Base-by-base conservation (phyloP, 2,329 filamentous ascomycete genomes). In the Pestalotiopsis sp. region DNA sequence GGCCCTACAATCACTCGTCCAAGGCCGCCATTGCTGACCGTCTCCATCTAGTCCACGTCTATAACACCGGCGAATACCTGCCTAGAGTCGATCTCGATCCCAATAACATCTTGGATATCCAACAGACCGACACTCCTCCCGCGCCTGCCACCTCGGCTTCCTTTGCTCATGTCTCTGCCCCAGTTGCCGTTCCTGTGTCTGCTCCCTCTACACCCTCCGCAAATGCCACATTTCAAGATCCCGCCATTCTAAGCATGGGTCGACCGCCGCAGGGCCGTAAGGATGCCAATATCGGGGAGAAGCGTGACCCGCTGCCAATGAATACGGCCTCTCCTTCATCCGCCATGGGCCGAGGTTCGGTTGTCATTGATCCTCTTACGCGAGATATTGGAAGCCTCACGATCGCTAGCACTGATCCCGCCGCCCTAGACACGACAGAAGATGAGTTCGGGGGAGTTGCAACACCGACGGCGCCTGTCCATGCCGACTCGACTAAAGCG, bases 181-280 rank as follows among this genome's bases (percentile, higher is more conserved):
- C 45, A 1, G 38, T 67, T 14, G 56, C 66, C 39, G 23, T 63
- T 23, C 72, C 76, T 68, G 73, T 77, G 25, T 64, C 67, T 73
- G 73, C 71, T 67, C 75, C 68, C 66, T 73, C 57, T 17, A 66
- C 72, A 4, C 68, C 78, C 25, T 68, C 75, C 20, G 59, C 67
- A 65, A 78, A 75, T 49, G 73, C 75, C 59, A 69, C 84, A 0
- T 94, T 96, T 75, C 86, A 91, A n/a, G 93, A 97, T 74, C 93
- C 93, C 12, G 93, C 93, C 3, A 97, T 97, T 67, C 78, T 97
- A 60, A 94, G 93, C 76, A 87, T 93, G 64, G 84, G 84, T 25
- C 82, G 83, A 61, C 81, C 72, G 31, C 75, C 76, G 0, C 75
- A 68, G 14, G 73, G 77, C 12, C 73, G 73, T 2, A 75, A 76